A percentile compares a stretch with the other conserved stretches of the same genome.
Conservation (phyloP, 345 rosid genomes). For the Hypericum perforatum region DNA sequence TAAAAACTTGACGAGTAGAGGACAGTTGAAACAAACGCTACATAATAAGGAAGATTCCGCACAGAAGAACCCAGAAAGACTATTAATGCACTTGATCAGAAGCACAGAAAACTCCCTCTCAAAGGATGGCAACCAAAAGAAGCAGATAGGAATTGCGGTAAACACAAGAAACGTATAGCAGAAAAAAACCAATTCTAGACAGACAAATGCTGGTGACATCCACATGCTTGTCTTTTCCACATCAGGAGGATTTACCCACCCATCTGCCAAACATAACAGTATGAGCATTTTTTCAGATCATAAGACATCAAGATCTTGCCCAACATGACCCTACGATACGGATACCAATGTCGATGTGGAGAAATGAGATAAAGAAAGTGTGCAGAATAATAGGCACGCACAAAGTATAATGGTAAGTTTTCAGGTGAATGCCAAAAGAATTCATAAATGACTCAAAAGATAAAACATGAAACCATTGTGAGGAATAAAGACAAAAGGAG, state of each 20-base stretch:
- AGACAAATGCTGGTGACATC: slow-evolving; percentile 5
- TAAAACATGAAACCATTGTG: too few species aligned
- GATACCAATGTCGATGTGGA: slow-evolving; percentile 29
- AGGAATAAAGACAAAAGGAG: too few species aligned
- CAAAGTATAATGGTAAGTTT: neutral
- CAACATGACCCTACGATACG: slow-evolving; percentile 95
- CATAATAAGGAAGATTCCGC: too few species aligned
- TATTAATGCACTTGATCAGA: too few species aligned
- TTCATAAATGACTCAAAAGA: too few species aligned
- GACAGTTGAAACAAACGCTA: too few species aligned
- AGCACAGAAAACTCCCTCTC: too few species aligned
- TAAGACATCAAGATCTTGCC: slow-evolving; percentile 87
- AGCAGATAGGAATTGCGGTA: neutral
- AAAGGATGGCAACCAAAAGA: too few species aligned
- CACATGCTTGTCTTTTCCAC: slow-evolving; percentile 17
- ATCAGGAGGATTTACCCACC: slow-evolving; percentile 64
- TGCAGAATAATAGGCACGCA: neutral
- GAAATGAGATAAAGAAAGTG: slow-evolving; percentile 14
- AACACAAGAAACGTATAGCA: slow-evolving; percentile 5
- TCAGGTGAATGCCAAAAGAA: neutral
- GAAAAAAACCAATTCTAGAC: slow-evolving; percentile 8
- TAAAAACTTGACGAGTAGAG: too few species aligned
- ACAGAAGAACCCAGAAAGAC: too few species aligned
- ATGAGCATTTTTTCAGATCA: slow-evolving; percentile 81
- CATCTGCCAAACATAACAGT: slow-evolving; percentile 80